Evolutionary conservation across 179 eudicot genomes (phyloP).

Genomic region (Heliamphora pulchella): DNA sequence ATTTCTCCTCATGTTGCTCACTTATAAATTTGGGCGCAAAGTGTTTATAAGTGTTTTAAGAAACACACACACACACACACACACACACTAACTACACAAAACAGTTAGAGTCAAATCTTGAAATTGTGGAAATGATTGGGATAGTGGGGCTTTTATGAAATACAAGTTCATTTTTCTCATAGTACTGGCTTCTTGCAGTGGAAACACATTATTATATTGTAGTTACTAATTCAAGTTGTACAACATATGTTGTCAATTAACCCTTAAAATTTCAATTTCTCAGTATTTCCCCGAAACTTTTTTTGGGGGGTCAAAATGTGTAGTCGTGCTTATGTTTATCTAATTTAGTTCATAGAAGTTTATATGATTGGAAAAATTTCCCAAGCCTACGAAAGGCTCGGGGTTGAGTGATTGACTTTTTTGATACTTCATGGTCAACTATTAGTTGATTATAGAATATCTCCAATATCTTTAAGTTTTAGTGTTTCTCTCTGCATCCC

Average conservation of each 20-base stretch:
- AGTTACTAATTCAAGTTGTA: background rate
- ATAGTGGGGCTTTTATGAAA: background rate
- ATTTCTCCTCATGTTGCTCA: conserved; percentile 8
- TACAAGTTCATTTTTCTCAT: background rate
- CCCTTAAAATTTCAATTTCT: conserved; percentile 2
- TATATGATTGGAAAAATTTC: background rate
- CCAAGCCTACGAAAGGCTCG: conserved; percentile 6
- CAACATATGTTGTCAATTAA: background rate
- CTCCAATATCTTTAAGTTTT: background rate
- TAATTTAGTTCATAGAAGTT: background rate
- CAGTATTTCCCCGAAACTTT: background rate
- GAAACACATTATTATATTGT: background rate
- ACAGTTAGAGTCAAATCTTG: background rate
- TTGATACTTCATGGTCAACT: conserved; percentile 4
- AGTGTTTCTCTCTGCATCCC: background rate
- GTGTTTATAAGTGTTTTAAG: background rate
- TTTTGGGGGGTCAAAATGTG: background rate
- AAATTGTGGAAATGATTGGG: background rate
- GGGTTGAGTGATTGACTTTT: background rate
- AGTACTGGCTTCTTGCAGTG: background rate
- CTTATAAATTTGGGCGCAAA: background rate
- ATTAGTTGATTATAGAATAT: background rate
- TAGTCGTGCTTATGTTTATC: background rate
- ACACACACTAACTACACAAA: background rate
- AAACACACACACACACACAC: background rate